Evolutionary conservation across 352 stramenopile genomes (phyloP), one percentile per base, ranked within the genome.

Genomic region (Bremia lactucae): DNA sequence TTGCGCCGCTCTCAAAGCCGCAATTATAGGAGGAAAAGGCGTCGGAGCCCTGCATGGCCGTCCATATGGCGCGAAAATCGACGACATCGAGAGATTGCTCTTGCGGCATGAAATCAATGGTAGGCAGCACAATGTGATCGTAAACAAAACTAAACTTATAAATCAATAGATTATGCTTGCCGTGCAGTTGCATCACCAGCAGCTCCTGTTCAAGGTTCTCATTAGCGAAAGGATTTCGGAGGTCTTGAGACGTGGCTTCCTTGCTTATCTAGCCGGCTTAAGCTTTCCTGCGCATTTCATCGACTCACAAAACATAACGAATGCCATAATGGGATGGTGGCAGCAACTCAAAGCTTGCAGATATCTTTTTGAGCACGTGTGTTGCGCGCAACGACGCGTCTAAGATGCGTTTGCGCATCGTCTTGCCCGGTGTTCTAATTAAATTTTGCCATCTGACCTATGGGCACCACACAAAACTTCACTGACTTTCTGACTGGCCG

Each of bases 21-120:
- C 78, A 90, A 46, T 90, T 90, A 55, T 87, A 90, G 58, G 87
- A 90, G 47, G 71, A 68, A 40, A 90, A 87, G 10, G 68, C 78
- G 39, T 87, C 71, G 11, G 87, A 44, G 4, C 63, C 64, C 15
- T 45, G 31, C 71, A 90, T 90, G 24, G 56, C 59, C n/a, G 72
- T 86, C 72, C 70, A 87, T 64, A 77, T 69, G 11, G 78, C 78
- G 4, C 66, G 72, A 28, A 83, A 65, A 47, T 90, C 78, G 5
- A 52, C 49, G 9, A 28, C 19, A 13, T 42, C 63, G 5, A 90
- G 48, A 24, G 72, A 60, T 26, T 65, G 50, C 55, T 83, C 72
- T 52, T 90, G 78, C 36, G 55, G 50, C 16, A 76, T 67, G 55
- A 79, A 88, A 38, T 79, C 72, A 37, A 84, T 68, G 3, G 78